Percentiles rank a stretch among this genome's conserved stretches.
phyloP scores from a whole-genome alignment of 768 basidiomycete species.

The Suillus fuscotomentosus region DNA sequence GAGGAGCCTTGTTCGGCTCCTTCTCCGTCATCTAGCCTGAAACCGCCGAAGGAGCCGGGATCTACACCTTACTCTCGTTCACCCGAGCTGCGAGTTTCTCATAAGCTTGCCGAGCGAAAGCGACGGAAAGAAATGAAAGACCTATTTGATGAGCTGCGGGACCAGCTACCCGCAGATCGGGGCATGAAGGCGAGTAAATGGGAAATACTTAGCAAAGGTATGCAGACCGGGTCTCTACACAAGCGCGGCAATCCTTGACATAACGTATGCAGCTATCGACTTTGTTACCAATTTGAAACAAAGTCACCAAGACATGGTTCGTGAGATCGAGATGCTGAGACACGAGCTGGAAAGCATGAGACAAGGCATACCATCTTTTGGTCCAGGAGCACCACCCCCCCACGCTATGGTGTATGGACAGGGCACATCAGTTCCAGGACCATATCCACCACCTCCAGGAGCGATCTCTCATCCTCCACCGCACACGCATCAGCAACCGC shows the following conservation, averaged over 20 bases:
- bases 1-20: slow-evolving; percentile 44
- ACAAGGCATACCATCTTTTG: slow-evolving; percentile 55
- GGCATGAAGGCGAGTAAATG: slow-evolving; percentile 98
- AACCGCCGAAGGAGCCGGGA: slow-evolving; percentile 45
- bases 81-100: slow-evolving; percentile 91
- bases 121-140: slow-evolving; percentile 99
- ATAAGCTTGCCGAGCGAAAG: slow-evolving; percentile 97
- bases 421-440: slow-evolving; percentile 41
- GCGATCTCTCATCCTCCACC: slow-evolving; percentile 42
- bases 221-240: slow-evolving; percentile 18
- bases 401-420: slow-evolving; percentile 52
- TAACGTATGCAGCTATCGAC: slow-evolving; percentile 66
- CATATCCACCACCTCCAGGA: slow-evolving; percentile 46
- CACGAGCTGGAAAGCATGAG: slow-evolving; percentile 69
- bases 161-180: slow-evolving; percentile 87
- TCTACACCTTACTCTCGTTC: slow-evolving; percentile 91
- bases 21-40: slow-evolving; percentile 33
- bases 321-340: slow-evolving; percentile 77
- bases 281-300: slow-evolving; percentile 80
- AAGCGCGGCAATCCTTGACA: neutral
- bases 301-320: slow-evolving; percentile 69
- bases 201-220: slow-evolving; percentile 98
- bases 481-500: slow-evolving; percentile 28
- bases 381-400: slow-evolving; percentile 47
- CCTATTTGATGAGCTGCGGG: slow-evolving; percentile 92